These are phyloP conservation scores for Candida boleticola DNA, from an alignment of 805 yeast genomes.

Conservation along the genomic window DNA sequence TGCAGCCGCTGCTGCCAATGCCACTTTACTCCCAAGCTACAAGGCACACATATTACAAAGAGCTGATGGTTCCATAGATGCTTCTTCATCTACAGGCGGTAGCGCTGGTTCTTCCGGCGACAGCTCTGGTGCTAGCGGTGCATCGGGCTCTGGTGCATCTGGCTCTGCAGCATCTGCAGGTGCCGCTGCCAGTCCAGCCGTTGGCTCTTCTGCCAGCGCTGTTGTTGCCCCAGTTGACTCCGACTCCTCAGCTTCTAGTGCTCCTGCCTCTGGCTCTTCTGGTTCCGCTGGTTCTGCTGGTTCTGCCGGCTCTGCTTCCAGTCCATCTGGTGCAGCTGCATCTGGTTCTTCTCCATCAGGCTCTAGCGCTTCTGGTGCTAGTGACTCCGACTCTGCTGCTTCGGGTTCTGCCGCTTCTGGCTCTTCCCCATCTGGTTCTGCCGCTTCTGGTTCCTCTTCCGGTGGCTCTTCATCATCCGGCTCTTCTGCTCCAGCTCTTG, in stretches of 20 bases:
- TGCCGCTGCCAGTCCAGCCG: slow-evolving; percentile 4
- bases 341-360: slow-evolving; percentile 6
- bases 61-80: slow-evolving; percentile 5
- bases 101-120: slow-evolving; percentile 1
- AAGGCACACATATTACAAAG: neutral
- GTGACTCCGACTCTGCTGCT: slow-evolving; percentile 5
- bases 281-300: slow-evolving; percentile 17
- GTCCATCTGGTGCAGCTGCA: slow-evolving; percentile 6
- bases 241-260: slow-evolving; percentile 12
- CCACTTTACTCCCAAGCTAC: slow-evolving; percentile 5
- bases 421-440: slow-evolving; percentile 8
- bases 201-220: slow-evolving; percentile 1
- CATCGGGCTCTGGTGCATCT: slow-evolving; percentile 5
- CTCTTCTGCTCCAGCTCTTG: slow-evolving; percentile 2
- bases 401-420: slow-evolving; percentile 6
- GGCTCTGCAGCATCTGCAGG: slow-evolving; percentile 2
- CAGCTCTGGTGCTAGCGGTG: slow-evolving; percentile 3
- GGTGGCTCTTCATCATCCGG: slow-evolving; percentile 6
- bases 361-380: slow-evolving; percentile 6
- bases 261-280: slow-evolving; percentile 11
- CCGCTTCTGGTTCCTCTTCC: slow-evolving; percentile 7
- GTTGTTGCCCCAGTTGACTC: slow-evolving; percentile 4
- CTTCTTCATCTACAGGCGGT: slow-evolving; percentile 3
- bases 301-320: slow-evolving; percentile 10
- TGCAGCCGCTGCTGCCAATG: slow-evolving; percentile 13